phyloP scores from a whole-genome alignment of 352 stramenopile genomes.

The Globisporangium alternatum region DNA sequence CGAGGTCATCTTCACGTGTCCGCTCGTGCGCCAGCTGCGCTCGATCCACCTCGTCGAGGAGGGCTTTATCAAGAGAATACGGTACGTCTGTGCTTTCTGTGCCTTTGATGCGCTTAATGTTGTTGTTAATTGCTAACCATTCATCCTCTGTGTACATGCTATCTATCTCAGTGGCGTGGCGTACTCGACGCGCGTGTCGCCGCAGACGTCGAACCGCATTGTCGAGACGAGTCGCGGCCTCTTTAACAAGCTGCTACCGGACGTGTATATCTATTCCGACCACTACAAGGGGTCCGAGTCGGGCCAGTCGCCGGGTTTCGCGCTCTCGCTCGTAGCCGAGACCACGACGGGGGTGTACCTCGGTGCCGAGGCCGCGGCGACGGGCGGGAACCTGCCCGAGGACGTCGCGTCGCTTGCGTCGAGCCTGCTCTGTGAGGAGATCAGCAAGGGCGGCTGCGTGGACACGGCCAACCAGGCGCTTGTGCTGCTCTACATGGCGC shows the following conservation, averaged over 20 bases:
- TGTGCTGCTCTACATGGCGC: slow-evolving; percentile 96
- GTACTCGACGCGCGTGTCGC: slow-evolving; percentile 96
- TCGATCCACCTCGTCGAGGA: slow-evolving; percentile 95
- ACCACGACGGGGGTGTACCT: slow-evolving; percentile 96
- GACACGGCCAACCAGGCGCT: slow-evolving; percentile 96
- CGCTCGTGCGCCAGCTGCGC: slow-evolving; percentile 92
- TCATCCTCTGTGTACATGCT: slow-evolving; percentile 13
- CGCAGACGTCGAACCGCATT: slow-evolving; percentile 96
- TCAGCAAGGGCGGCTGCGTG: slow-evolving; percentile 91
- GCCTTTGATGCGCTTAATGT: neutral
- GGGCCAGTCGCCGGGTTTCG: slow-evolving; percentile 90
- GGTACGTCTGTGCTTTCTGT: slow-evolving; percentile 30
- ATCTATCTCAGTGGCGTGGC: slow-evolving; percentile 78
- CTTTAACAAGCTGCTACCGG: slow-evolving; percentile 97
- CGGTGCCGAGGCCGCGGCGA: slow-evolving; percentile 89
- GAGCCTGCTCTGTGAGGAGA: slow-evolving; percentile 96
- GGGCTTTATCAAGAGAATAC: slow-evolving; percentile 98
- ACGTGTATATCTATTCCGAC: slow-evolving; percentile 99
- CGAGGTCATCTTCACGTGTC: slow-evolving; percentile 93
- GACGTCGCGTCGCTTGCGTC: slow-evolving; percentile 93
- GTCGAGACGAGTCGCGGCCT: slow-evolving; percentile 95
- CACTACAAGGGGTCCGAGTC: slow-evolving; percentile 93
- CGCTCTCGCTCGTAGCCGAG: slow-evolving; percentile 94
- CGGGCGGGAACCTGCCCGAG: slow-evolving; percentile 91
- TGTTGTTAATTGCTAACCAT: slow-evolving; percentile 4